phyloP scores from a whole-genome alignment of 2,329 filamentous ascomycete genomes.

The Aphanocladium album region DNA sequence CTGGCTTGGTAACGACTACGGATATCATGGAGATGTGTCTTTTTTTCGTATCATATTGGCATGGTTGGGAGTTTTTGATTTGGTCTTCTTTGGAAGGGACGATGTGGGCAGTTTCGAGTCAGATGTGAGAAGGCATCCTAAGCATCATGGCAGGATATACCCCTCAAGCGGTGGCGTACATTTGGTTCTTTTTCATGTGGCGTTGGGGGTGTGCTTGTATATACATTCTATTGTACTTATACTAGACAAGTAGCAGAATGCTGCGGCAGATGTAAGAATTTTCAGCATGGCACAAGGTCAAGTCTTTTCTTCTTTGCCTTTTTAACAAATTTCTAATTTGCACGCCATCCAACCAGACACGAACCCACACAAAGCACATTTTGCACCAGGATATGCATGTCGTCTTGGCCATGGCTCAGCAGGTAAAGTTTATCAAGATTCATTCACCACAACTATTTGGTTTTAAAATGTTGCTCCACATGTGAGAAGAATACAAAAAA shows the following conservation, averaged over 20 bases:
- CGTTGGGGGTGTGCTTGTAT: not conserved
- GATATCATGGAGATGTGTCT: not conserved
- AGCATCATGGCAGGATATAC: conserved; percentile 8
- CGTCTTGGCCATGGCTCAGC: too few relatives aligned
- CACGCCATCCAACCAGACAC: not conserved
- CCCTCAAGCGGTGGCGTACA: not conserved
- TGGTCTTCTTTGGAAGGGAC: not conserved
- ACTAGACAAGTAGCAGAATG: not conserved
- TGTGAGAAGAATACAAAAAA: not conserved
- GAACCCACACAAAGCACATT: too few relatives aligned
- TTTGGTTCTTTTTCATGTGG: not conserved
- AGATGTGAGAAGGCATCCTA: too few relatives aligned
- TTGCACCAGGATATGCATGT: too few relatives aligned
- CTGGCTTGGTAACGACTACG: not conserved
- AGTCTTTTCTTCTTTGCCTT: not conserved
- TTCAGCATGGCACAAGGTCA: not conserved
- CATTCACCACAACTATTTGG: too few relatives aligned
- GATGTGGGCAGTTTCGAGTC: too few relatives aligned
- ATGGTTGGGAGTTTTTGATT: not conserved
- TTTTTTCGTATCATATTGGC: not conserved
- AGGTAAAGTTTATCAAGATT: too few relatives aligned
- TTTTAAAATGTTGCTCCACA: not conserved
- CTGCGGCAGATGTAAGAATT: not conserved
- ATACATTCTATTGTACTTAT: not conserved
- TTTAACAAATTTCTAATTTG: too few relatives aligned